Evolutionary conservation across 2,329 filamentous ascomycete species (phyloP), one percentile per base, ranked within the genome.

Genomic region (Fusarium albosuccineum): DNA sequence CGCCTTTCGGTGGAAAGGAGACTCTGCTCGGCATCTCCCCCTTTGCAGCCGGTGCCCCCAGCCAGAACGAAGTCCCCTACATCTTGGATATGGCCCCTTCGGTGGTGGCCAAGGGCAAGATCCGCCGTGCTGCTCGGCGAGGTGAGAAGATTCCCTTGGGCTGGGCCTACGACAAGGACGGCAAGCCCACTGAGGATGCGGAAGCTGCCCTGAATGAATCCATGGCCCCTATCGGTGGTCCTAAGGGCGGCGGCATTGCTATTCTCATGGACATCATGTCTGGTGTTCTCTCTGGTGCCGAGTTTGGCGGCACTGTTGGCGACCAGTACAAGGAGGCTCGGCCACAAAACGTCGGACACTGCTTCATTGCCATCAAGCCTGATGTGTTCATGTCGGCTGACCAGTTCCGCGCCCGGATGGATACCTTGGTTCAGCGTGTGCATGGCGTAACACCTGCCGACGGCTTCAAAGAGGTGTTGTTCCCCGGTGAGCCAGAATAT

Each of bases 181-280:
- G 60, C 3, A 60, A 56, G 40, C 60, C 60, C 1, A 64, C 60
- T 4, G 51, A 60, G 9, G 60, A 64, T 41, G 56, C 60, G 5
- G 45, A 60, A 3, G 60, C 48, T 6, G 60, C 60, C 6, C 41
- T 64, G 3, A 57, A 57, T 8, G 60, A 56, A 16, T 60, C 51
- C 4, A 60, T 64, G 44, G 56, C 57, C 11, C 56, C 60, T 5
- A 64, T 64, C 13, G 57, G 60, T 17, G 60, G 60, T 1, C 61
- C 61, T 16, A 64, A 64, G 36, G 61, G 61, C 6, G 57, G 51
- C 1, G 61, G 51, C 8, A 57, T 60, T 34, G 61, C 61, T 13
- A 64, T 64, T n/a, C 41, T 64, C 26, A 64, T 64, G 57, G 61
- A 64, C 10, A 64, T 64, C 34, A 60, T 64, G 51, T 56, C 56